Evolutionary conservation across 2,329 filamentous ascomycete genomes (phyloP).

Genomic region (Ophiocordyceps camponoti-leonardi): DNA sequence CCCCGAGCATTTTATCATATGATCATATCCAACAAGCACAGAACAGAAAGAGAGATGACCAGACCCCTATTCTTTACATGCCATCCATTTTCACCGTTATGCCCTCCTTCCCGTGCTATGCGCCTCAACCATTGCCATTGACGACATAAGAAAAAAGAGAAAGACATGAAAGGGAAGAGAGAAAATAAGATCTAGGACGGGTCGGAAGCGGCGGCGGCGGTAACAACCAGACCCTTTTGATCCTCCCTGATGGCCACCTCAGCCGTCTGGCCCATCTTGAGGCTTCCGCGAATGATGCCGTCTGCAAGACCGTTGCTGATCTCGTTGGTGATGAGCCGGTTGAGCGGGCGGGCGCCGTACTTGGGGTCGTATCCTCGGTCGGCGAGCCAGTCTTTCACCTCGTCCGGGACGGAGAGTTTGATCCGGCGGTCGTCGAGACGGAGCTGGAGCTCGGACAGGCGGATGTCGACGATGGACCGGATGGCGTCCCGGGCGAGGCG

Average conservation of each 20-base stretch:
- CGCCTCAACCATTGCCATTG: no score
- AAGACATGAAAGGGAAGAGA: background rate
- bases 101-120: no score
- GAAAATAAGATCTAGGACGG: background rate
- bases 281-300: conserved; percentile 68
- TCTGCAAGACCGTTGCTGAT: conserved; percentile 88
- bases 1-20: no score
- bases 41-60: no score
- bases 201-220: no score
- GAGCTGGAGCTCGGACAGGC: conserved; percentile 77
- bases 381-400: conserved; percentile 87
- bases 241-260: conserved; percentile 63
- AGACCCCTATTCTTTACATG: no score
- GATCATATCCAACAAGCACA: no score
- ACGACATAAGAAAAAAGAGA: background rate
- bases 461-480: conserved; percentile 85
- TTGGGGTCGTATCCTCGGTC: conserved; percentile 84
- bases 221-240: conserved; percentile 34
- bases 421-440: conserved; percentile 69
- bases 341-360: conserved; percentile 80
- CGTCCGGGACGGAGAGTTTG: conserved; percentile 60
- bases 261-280: conserved; percentile 74
- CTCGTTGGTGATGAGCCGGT: conserved; percentile 88
- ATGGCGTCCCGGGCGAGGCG: conserved; percentile 80
- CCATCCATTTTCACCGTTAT: no score